Percentiles rank a stretch among this genome's conserved stretches.
Evolutionary conservation across 805 yeast genomes (phyloP).

Genomic region (Candida chauliodis): DNA sequence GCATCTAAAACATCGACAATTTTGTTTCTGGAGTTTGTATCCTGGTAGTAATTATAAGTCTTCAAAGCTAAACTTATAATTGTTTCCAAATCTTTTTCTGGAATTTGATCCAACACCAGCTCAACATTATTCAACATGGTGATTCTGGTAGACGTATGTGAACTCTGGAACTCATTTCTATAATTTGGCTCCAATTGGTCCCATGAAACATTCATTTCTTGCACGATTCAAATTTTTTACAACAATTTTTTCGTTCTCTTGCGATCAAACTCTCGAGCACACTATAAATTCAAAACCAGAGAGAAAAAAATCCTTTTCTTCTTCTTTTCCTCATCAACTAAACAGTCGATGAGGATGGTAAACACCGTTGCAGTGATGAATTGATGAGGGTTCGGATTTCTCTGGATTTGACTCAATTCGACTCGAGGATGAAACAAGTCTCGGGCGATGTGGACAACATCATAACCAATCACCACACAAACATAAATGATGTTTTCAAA

Average conservation of each 20-base stretch:
- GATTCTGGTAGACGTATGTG: conserved; percentile 35
- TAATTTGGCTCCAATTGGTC: conserved; percentile 21
- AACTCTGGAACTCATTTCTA: conserved; percentile 21
- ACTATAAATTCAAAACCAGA: not conserved
- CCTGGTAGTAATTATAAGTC: conserved; percentile 51
- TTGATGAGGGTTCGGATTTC: conserved; percentile 4
- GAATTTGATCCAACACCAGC: conserved; percentile 20
- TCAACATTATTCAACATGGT: conserved; percentile 29
- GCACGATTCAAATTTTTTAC: not conserved
- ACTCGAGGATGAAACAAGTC: conserved; percentile 12
- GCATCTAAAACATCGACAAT: conserved; percentile 38
- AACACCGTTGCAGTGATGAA: conserved; percentile 36
- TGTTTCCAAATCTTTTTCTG: conserved; percentile 16
- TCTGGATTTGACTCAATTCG: conserved; percentile 11
- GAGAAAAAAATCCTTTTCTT: conserved; percentile 3
- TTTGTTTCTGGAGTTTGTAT: conserved; percentile 43
- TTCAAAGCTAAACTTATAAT: conserved; percentile 34
- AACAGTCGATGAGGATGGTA: conserved; percentile 56
- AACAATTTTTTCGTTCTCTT: not conserved
- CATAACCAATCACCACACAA: conserved; percentile 49
- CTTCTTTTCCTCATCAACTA: conserved; percentile 50
- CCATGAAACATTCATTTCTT: conserved; percentile 14
- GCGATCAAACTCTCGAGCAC: not conserved
- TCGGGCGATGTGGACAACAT: conserved; percentile 54
- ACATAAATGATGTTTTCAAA: conserved; percentile 34